These are phyloP conservation scores for Linnemannia elongata DNA, from an alignment of 192 early-diverging fungal species.

Conservation along the genomic window DNA sequence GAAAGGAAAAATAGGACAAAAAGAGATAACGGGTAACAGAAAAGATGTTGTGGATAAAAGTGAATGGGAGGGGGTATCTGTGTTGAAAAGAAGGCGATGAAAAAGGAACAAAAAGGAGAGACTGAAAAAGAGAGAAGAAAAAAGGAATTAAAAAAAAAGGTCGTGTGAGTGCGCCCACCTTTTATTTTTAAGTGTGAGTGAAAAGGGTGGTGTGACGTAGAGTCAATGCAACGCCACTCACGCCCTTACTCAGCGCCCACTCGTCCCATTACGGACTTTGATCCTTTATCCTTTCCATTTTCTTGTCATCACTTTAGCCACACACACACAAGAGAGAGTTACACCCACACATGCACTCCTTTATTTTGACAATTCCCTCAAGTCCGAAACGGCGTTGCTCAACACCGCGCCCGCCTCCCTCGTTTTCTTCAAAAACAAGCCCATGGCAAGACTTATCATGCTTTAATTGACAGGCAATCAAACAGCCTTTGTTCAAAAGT, in stretches of 20 bases:
- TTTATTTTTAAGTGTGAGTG: background rate
- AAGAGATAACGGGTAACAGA: background rate
- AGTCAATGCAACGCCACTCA: background rate
- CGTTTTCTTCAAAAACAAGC: too few species aligned
- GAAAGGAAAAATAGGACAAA: background rate
- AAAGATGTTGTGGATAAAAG: background rate
- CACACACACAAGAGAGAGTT: too few species aligned
- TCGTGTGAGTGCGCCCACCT: background rate
- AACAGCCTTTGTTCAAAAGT: too few species aligned
- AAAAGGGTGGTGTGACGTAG: background rate
- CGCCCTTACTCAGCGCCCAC: background rate
- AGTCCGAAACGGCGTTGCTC: background rate
- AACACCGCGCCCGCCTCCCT: background rate
- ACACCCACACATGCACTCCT: too few species aligned
- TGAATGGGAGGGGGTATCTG: background rate
- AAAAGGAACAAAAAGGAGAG: background rate
- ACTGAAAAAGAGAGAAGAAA: background rate
- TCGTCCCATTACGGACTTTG: background rate
- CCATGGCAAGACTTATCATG: too few species aligned
- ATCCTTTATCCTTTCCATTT: background rate
- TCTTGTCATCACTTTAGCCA: too few species aligned
- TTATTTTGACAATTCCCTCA: background rate
- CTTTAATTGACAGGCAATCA: too few species aligned
- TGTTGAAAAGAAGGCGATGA: background rate
- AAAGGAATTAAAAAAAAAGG: background rate